Evolutionary conservation across 306 rosid species (phyloP).

Genomic region (Corylus americana): DNA sequence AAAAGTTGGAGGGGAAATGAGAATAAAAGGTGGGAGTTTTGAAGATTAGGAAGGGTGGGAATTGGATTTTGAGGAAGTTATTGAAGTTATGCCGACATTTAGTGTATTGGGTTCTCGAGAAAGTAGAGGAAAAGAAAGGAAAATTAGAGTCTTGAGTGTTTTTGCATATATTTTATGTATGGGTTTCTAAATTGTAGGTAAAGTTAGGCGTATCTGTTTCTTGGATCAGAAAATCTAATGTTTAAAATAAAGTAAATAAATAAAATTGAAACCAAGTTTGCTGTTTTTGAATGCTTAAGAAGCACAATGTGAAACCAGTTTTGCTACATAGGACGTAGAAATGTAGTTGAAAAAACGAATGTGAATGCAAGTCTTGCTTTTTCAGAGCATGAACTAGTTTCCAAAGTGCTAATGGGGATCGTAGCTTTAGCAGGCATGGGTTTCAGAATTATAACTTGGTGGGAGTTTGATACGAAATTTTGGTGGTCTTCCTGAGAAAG

Average conservation of each 20-base stretch:
- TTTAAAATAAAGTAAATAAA: background rate
- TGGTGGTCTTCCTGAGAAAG: background rate
- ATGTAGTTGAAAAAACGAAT: background rate
- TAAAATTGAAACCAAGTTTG: background rate
- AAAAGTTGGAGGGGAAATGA: slow-evolving; percentile 1
- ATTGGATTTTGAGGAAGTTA: background rate
- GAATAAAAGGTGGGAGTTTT: background rate
- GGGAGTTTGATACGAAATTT: background rate
- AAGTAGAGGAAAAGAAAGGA: background rate
- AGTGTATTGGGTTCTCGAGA: background rate
- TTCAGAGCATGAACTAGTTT: background rate
- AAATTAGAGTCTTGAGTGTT: background rate
- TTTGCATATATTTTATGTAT: background rate
- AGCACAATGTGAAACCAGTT: slow-evolving; percentile 1
- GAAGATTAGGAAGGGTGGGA: background rate
- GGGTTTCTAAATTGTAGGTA: background rate
- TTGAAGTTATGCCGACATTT: background rate
- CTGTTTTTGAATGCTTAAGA: background rate
- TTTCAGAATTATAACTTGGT: too few relatives aligned
- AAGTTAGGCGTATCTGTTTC: background rate
- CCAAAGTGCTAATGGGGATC: background rate
- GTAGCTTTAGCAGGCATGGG: too few relatives aligned
- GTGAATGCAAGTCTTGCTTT: background rate
- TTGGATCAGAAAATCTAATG: background rate
- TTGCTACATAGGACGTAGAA: background rate